phyloP scores from a whole-genome alignment of 129 eudicot species.

The Helianthus tuberosus region DNA sequence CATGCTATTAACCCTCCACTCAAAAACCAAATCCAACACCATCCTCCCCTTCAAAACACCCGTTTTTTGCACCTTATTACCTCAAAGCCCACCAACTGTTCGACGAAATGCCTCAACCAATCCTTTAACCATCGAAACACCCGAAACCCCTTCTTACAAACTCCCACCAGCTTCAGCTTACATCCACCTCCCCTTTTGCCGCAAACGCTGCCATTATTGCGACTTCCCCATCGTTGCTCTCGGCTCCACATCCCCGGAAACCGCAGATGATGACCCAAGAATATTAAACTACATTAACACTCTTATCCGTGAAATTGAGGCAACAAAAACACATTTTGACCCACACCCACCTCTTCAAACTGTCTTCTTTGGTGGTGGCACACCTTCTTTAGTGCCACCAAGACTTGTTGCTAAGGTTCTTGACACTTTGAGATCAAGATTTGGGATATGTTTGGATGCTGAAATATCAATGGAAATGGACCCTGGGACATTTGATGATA shows the following conservation, averaged over 20 bases:
- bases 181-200: conserved; percentile 95
- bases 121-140: conserved; percentile 26
- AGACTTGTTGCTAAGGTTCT: conserved; percentile 65
- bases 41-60: not conserved
- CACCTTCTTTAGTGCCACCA: conserved; percentile 95
- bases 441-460: conserved; percentile 65
- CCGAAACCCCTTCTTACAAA: conserved; percentile 37
- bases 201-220: conserved; percentile 96
- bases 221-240: conserved; percentile 94
- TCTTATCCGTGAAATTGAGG: conserved; percentile 69
- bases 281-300: conserved; percentile 56
- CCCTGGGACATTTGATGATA: conserved; percentile 87
- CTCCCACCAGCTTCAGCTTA: conserved; percentile 87
- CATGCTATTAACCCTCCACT: conserved; percentile 38
- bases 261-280: conserved; percentile 67
- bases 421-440: conserved; percentile 56
- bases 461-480: conserved; percentile 99
- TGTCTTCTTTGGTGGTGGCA: conserved; percentile 92
- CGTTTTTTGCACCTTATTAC: conserved; percentile 15
- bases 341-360: conserved; percentile 80
- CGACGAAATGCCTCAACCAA: conserved; percentile 70
- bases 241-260: conserved; percentile 51
- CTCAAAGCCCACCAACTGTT: conserved; percentile 65
- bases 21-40: conserved; percentile 36
- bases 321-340: conserved; percentile 40